Evolutionary conservation across 805 yeast genomes (phyloP).

Genomic region (Maudiozyma turicensis): DNA sequence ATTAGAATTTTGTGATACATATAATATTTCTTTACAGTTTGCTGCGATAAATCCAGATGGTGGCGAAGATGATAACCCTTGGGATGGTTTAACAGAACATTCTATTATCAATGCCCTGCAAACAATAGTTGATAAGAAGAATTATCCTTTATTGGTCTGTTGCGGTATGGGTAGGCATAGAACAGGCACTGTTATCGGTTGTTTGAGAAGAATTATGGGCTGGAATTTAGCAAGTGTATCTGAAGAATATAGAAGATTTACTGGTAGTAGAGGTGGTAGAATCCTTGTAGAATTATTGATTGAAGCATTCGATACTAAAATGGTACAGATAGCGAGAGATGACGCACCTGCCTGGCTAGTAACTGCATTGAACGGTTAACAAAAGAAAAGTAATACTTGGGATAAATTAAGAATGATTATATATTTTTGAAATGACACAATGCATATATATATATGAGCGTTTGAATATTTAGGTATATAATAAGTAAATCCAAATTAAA

Average conservation of each 20-base stretch:
- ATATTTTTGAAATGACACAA: no score
- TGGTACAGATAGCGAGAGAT: slow-evolving; percentile 23
- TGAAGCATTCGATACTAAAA: slow-evolving; percentile 38
- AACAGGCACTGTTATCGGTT: slow-evolving; percentile 94
- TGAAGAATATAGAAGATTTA: slow-evolving; percentile 89
- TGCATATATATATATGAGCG: no score
- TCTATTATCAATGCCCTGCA: slow-evolving; percentile 73
- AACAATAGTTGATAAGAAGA: slow-evolving; percentile 58
- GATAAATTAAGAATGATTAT: background rate
- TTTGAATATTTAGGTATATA: background rate
- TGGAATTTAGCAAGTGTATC: slow-evolving; percentile 92
- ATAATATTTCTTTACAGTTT: slow-evolving; percentile 68
- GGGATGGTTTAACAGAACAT: slow-evolving; percentile 88
- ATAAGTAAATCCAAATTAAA: background rate
- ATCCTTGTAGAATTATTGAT: slow-evolving; percentile 84
- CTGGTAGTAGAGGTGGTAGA: slow-evolving; percentile 88
- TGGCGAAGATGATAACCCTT: slow-evolving; percentile 66
- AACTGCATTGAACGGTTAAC: slow-evolving; percentile 10
- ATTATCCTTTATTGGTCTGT: slow-evolving; percentile 81
- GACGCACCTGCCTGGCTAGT: slow-evolving; percentile 28
- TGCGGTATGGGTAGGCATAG: slow-evolving; percentile 99
- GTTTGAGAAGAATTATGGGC: slow-evolving; percentile 85
- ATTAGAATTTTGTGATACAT: slow-evolving; percentile 66
- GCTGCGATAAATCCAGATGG: slow-evolving; percentile 75
- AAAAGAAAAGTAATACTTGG: background rate